Evolutionary conservation across 164 flowering plant species (phyloP).

Genomic region (Chimonanthus salicifolius): DNA sequence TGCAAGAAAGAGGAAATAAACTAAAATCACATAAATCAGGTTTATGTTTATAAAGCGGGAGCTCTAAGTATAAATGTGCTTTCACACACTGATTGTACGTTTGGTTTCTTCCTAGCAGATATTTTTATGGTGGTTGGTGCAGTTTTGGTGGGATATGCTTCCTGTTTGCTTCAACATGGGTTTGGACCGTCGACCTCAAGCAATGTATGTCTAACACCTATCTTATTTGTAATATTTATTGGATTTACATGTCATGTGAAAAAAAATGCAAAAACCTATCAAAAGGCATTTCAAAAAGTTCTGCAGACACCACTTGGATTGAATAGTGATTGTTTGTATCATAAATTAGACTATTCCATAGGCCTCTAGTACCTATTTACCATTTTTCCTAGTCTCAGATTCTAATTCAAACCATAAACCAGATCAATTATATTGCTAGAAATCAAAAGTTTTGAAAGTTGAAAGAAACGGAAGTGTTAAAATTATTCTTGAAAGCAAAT

Average conservation of each 20-base stretch:
- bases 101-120: slow-evolving; percentile 42
- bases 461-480: neutral
- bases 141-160: slow-evolving; percentile 64
- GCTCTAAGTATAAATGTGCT: neutral
- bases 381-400: neutral
- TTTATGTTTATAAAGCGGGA: neutral
- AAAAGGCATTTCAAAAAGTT: too few species aligned
- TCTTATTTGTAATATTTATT: neutral
- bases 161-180: slow-evolving; percentile 80
- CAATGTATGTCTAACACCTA: slow-evolving; percentile 25
- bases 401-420: neutral
- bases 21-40: neutral
- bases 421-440: neutral
- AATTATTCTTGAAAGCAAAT: neutral
- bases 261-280: too few species aligned
- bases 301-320: too few species aligned
- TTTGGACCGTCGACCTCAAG: slow-evolving; percentile 46
- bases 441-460: too few species aligned
- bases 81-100: neutral
- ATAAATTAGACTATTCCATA: neutral
- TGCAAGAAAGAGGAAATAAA: too few species aligned
- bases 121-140: slow-evolving; percentile 75
- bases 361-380: neutral
- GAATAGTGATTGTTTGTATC: neutral
- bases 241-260: neutral